Evolutionary conservation across 2,329 filamentous ascomycete genomes (phyloP), one percentile per base, ranked within the genome.

Genomic region (Didymella exigua): DNA sequence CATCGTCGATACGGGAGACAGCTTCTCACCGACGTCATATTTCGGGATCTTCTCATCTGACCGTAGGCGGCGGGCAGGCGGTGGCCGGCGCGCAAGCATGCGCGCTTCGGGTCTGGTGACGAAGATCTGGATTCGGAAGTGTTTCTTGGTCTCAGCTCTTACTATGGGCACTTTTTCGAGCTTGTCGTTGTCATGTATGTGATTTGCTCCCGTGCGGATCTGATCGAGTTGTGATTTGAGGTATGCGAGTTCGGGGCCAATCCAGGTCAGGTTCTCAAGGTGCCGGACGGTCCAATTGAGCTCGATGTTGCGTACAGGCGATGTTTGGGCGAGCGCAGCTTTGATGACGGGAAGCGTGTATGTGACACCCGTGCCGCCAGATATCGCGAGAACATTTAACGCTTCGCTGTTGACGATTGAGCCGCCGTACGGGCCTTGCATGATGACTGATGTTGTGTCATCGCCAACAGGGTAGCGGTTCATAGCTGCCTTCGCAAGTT

Each of bases 361-460:
- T 4, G 68, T 61, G 27, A 72, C 61, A 14, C 68, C 69, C 3
- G 69, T 72, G 9, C 69, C 69, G 24, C 69, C 69, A 6, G 68
- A 62, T 13, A 72, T 64, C 40, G 58, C 56, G n/a, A 72, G 59
- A 19, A 70, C 38, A 41, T 72, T 71, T 4, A 55, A 52, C 6
- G 42, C 54, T 14, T 56, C 45, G 34, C 52, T 27, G 36, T 59
- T 47, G 9, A 64, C 40, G 10, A 61, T 58, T 4, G 53, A 48
- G 3, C 50, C 50, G 31, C 69, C 69, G 45, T 72, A 70, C 4
- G 68, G 65, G 0, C 68, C 68, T 14, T 56, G 59, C 10, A 71
- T 33, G n/a, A 72, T 57, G 19, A 72, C 54, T 27, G 46, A 56
- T 18, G 48, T 61, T 31, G 46, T 49, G 26, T 41, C 43, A 7